Evolutionary conservation across 1,284 basidiomycete species (phyloP).

Genomic region (Cryptococcus amylolentus): DNA sequence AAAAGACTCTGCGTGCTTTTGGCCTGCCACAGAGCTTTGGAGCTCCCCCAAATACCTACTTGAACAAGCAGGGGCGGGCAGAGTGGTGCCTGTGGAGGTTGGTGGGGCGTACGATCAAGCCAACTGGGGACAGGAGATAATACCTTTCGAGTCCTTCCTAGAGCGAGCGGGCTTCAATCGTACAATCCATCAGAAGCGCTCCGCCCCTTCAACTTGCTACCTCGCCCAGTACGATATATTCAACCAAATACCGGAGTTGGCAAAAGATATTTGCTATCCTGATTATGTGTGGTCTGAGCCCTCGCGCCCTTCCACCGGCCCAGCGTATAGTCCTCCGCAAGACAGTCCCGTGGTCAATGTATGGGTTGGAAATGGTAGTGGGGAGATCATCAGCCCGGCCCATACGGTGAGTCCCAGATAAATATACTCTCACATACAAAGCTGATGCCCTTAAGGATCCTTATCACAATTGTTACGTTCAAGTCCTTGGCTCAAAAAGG

Average conservation of each 20-base stretch:
- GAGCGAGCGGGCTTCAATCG: constrained; percentile 54
- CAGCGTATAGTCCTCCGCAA: constrained; percentile 63
- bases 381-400: constrained; percentile 69
- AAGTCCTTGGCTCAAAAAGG: constrained; percentile 81
- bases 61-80: constrained; percentile 65
- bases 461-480: constrained; percentile 87
- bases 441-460: constrained; percentile 64
- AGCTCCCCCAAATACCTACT: constrained; percentile 64
- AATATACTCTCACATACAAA: neutral
- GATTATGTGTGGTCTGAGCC: constrained; percentile 80
- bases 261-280: constrained; percentile 70
- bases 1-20: constrained; percentile 60
- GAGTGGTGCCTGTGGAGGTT: constrained; percentile 86
- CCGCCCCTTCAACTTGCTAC: constrained; percentile 56
- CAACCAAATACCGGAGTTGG: constrained; percentile 74
- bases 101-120: constrained; percentile 76
- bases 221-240: constrained; percentile 87
- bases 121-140: constrained; percentile 77
- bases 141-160: constrained; percentile 75
- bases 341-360: constrained; percentile 72
- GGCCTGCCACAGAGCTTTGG: constrained; percentile 60
- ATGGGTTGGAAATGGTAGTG: constrained; percentile 77
- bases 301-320: constrained; percentile 52
- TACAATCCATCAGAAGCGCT: neutral
- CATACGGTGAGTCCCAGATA: constrained; percentile 68